A percentile compares a stretch with the other conserved stretches of the same genome.
Conservation (phyloP, 495 filamentous ascomycete genomes). For the Penicillium silybi region DNA sequence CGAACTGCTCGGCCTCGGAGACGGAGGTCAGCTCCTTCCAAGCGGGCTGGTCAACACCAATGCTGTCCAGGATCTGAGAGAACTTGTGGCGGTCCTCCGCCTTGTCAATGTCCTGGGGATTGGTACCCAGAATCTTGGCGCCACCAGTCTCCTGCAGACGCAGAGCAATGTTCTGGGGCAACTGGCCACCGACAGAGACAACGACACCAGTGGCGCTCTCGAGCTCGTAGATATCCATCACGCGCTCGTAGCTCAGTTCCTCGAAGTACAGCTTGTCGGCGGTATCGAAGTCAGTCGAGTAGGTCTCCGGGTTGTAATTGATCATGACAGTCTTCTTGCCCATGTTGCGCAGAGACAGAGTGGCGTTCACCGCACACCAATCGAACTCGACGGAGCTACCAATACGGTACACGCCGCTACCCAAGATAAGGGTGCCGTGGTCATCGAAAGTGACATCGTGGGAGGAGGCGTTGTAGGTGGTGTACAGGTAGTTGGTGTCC, state of each 20-base stretch:
- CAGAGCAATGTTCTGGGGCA: conserved; percentile 95
- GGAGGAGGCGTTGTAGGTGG: conserved; percentile 93
- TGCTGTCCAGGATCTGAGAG: conserved; percentile 92
- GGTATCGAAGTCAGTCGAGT: conserved; percentile 84
- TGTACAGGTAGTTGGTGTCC: conserved; percentile 95
- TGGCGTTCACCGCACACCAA: conserved; percentile 96
- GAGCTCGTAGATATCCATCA: conserved; percentile 98
- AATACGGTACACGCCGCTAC: conserved; percentile 94
- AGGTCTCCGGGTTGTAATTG: conserved; percentile 92
- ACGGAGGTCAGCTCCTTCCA: conserved; percentile 97
- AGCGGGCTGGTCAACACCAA: conserved; percentile 93
- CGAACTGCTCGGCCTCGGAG: conserved; percentile 80
- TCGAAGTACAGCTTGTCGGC: conserved; percentile 98
- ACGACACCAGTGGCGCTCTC: conserved; percentile 85
- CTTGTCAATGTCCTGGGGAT: conserved; percentile 92
- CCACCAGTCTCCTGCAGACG: conserved; percentile 87
- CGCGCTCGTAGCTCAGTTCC: conserved; percentile 93
- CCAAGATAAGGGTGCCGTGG: conserved; percentile 83
- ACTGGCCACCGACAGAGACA: conserved; percentile 91
- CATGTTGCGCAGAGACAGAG: conserved; percentile 77
- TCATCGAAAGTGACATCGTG: conserved; percentile 96
- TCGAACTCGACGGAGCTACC: conserved; percentile 98
- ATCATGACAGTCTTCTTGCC: conserved; percentile 99
- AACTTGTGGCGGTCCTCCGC: conserved; percentile 98
- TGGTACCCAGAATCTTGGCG: conserved; percentile 85